Base-by-base conservation (phyloP, 140 eudicot genomes). In the Cichorium intybus region DNA sequence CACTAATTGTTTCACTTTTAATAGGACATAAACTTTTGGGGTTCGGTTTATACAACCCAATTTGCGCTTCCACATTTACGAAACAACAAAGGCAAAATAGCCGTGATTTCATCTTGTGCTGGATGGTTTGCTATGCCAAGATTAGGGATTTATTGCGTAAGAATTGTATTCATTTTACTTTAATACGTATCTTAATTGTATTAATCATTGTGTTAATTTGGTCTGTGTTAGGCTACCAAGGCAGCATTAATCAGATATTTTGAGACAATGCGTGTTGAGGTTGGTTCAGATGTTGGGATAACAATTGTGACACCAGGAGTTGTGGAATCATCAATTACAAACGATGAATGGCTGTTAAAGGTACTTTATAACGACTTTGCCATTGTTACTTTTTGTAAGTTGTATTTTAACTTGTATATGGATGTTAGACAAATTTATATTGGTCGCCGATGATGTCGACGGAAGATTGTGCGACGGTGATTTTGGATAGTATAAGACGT, bases 301-400 rank as follows among this genome's bases (percentile, higher is more conserved):
- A 77, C 87, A 10, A 66, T 84, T 14, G 84, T 84, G 33, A 74
- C 77, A 18, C 90, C 87, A 0, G 90, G 90, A 26, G 7, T 80
- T 15, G 47, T 62, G 3, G 82, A 71, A 26, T 73, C 90, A 0
- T 68, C 69, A 67, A 63, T 84, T 18, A 80, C 84, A 11, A 62
- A 66, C 16, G 67, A 71, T 24, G 72, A 80, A 17, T 67, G 57
- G 68, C 45, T 80, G 5, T 28, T 53, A 15, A 43, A 68, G 60
- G 85, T 64, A 54, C 68, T n/a, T 41, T 41, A 41, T 10, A 7
- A 41, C 47, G 10, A 41, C 23, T 23, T 17, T 34, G 6, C 39
- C 14, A 10, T 2, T 23, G 33, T 26, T 12, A 27, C n/a, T n/a
- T n/a, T n/a, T n/a, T n/a, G n/a, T n/a, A n/a, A n/a, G n/a, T n/a